Base-by-base conservation (phyloP, 2,329 filamentous ascomycete genomes). In the Botryotinia globosa region DNA sequence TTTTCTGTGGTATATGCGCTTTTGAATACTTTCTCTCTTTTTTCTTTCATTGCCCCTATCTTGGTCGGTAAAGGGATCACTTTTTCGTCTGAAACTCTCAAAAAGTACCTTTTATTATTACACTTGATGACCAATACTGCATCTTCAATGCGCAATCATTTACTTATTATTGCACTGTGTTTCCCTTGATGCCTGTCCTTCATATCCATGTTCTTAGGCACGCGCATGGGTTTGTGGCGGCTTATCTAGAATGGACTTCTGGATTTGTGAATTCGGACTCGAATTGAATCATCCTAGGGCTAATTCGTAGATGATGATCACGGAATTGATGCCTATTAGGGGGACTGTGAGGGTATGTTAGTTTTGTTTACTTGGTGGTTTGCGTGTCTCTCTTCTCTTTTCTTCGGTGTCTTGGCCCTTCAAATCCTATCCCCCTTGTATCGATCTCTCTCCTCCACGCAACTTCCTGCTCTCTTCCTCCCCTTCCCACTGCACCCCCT, bases 281-380 rank as follows among this genome's bases (percentile, higher is more conserved):
- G n/a, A 8, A 32, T 20, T 25, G 25, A 25, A 48, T 75, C 69
- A 94, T 73, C 92, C 92, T 42, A 94, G 85, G 64, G 94, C 86
- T 58, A 96, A 84, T 83, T 94, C 91, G 83, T 94, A 97, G 74
- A 94, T 81, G 80, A 97, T 96, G 76, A 97, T 91, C 76, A 94
- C 82, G 9, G 90, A 90, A 82, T 97, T 97, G 79, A 95, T 89
- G 75, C 89, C 88, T 82, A 97, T 97, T 75, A 97, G 83, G 22
- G 94, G 94, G 86, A 95, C 93, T 96, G 77, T 73, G 62, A n/a
- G 20, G 20, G 18, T 34, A 3, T 54, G 25, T 69, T 69, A 63
- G 68, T 22, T 39, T 63, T 39, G 10, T 39, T n/a, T 48, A 10
- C 44, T 22, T 18, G 3, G 18, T 16, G 32, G 1, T 44, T 25